Evolutionary conservation across 805 yeast species (phyloP).

Genomic region (Saturnispora zaruensis): DNA sequence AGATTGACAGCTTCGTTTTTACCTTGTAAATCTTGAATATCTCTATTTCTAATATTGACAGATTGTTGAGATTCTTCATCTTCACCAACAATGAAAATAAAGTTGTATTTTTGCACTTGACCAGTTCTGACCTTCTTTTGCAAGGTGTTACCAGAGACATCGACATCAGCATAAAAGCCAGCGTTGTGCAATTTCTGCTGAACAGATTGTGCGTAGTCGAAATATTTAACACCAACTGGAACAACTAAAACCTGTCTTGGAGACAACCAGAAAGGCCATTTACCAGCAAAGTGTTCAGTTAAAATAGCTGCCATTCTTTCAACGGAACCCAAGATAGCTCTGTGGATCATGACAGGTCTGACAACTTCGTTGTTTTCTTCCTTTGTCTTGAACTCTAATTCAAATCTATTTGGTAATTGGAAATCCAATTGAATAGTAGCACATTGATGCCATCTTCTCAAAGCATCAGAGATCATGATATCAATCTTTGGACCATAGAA

Average conservation of each 20-base stretch:
- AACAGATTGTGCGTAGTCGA: conserved; percentile 80
- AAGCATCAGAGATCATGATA: conserved; percentile 89
- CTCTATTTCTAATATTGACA: conserved; percentile 96
- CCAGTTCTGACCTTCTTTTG: conserved; percentile 98
- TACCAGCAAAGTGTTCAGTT: conserved; percentile 97
- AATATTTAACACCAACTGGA: conserved; percentile 93
- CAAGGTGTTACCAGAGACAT: conserved; percentile 88
- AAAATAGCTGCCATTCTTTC: conserved; percentile 99
- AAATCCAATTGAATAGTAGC: conserved; percentile 98
- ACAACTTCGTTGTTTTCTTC: conserved; percentile 49
- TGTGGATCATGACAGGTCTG: conserved; percentile 98
- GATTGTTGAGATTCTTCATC: conserved; percentile 72
- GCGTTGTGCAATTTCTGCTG: conserved; percentile 57
- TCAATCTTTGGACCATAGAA: conserved; percentile 95
- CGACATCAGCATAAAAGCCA: conserved; percentile 89
- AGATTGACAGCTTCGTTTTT: conserved; percentile 78
- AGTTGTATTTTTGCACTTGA: conserved; percentile 89
- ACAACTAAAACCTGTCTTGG: conserved; percentile 96
- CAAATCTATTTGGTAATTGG: conserved; percentile 95
- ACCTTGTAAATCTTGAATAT: conserved; percentile 84
- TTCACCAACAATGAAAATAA: conserved; percentile 94
- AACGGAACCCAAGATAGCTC: conserved; percentile 96
- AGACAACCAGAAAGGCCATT: conserved; percentile 99
- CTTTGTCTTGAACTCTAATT: conserved; percentile 74
- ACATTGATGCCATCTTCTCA: conserved; percentile 96